Base-by-base conservation (phyloP, 371 early-diverging fungal species). In the Lichtheimia ramosa region DNA sequence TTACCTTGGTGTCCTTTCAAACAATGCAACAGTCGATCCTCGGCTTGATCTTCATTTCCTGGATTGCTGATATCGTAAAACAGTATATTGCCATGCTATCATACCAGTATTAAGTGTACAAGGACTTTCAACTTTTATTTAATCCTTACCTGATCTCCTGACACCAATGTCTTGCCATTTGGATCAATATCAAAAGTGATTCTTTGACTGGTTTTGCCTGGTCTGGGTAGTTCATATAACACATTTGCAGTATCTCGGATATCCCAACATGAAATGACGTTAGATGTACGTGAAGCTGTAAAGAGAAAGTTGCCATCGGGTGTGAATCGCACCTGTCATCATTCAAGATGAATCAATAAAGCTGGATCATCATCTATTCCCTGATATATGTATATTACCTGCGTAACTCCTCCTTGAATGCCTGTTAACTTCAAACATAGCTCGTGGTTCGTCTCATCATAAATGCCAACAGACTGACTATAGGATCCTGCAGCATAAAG, bases 401-500 rank as follows among this genome's bases (percentile, higher is more conserved):
- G 81, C 5, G 76, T 73, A 10, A 69, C 71, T 13, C 78, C 78
- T 14, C 70, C 71, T 51, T 70, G 59, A 16, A 73, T 67, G 1
- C 78, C 81, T n/a, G 71, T 66, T 7, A 87, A 58, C 14, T 82
- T 71, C 24, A 81, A 56, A 48, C 84, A 69, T 3, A 88, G 58
- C 28, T 84, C 77, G 20, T 87, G 68, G 16, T 77, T 83, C 2
- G 63, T 53, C 46, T 80, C 79, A 56, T 87, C 87, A 57, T 89
- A 91, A 3, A 91, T 63, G 0, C 88, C 89, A 55, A 91, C 78
- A 0, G 85, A 71, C 42, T 81, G 78, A 51, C 77, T 73, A 52
- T 82, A 91, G 0, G 89, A 85, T 14, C 89, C 89, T 10, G 82
- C 86, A 7, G 91, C 91, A 58, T 85, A 89, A 21, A 89, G 58